A percentile compares a stretch with the other conserved stretches of the same genome.
Conservation (phyloP, 2,329 filamentous ascomycete species). For the Fusarium nelsonii region DNA sequence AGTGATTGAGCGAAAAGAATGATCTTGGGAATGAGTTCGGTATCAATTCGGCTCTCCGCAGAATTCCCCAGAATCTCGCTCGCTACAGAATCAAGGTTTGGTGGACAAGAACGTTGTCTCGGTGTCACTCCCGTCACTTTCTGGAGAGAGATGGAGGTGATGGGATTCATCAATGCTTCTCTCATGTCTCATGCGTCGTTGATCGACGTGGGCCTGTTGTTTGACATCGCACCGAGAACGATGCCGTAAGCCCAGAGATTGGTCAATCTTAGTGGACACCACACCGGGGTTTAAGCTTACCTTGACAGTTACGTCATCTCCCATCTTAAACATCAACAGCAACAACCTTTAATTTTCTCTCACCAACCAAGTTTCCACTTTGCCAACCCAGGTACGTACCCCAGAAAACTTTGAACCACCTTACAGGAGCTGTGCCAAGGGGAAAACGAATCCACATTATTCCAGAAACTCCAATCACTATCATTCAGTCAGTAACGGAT, state of each 20-base stretch:
- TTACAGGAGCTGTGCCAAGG: conserved; percentile 8
- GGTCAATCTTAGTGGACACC: conserved; percentile 9
- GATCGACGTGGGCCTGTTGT: conserved; percentile 33
- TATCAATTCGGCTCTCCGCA: conserved; percentile 15
- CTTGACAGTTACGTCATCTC: conserved; percentile 45
- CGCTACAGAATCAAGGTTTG: conserved; percentile 33
- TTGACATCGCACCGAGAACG: conserved; percentile 40
- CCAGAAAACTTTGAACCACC: conserved; percentile 23
- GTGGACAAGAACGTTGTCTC: conserved; percentile 3
- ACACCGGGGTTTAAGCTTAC: conserved; percentile 44
- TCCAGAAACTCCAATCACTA: conserved; percentile 35
- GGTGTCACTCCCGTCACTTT: too few relatives aligned
- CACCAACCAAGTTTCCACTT: conserved; percentile 6
- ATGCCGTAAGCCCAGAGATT: conserved; percentile 38
- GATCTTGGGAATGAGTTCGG: neutral
- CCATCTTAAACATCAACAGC: conserved; percentile 23
- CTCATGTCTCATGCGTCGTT: conserved; percentile 8
- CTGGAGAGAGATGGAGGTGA: conserved; percentile 7
- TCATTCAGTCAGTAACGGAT: neutral
- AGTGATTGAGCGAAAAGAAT: neutral
- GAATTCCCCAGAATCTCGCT: conserved; percentile 30
- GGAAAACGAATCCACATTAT: conserved; percentile 20
- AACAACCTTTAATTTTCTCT: conserved; percentile 1
- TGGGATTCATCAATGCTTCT: neutral
- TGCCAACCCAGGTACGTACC: conserved; percentile 14